A percentile compares a stretch with the other conserved stretches of the same genome.
Conservation (phyloP, 2,329 filamentous ascomycete species). For the Apiospora malaysiana region DNA sequence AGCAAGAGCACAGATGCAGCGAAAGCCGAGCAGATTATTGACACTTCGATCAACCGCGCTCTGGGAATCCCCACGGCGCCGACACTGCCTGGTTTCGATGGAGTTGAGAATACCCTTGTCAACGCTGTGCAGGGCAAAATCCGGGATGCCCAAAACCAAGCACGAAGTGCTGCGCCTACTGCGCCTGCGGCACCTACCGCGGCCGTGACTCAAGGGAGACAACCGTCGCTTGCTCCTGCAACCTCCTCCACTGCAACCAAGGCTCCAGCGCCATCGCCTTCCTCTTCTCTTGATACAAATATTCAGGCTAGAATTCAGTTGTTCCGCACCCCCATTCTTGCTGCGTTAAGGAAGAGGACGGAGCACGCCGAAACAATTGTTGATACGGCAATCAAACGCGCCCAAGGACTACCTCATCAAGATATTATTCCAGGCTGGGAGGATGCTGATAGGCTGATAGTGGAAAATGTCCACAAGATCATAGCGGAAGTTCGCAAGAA, state of each 20-base stretch:
- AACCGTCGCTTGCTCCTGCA: slow-evolving; percentile 31
- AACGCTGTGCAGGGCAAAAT: slow-evolving; percentile 39
- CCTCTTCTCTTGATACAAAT: slow-evolving; percentile 33
- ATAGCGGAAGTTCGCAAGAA: slow-evolving; percentile 38
- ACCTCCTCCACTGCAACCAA: slow-evolving; percentile 26
- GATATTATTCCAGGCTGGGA: slow-evolving; percentile 38
- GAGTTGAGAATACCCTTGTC: slow-evolving; percentile 36
- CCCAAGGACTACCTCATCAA: slow-evolving; percentile 37
- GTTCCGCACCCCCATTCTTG: slow-evolving; percentile 40
- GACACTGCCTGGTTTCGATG: slow-evolving; percentile 36
- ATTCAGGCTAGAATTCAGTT: slow-evolving; percentile 38
- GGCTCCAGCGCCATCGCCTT: slow-evolving; percentile 24
- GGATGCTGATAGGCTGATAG: slow-evolving; percentile 38
- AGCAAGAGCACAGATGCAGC: slow-evolving; percentile 36
- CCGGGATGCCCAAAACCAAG: slow-evolving; percentile 35
- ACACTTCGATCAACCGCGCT: slow-evolving; percentile 37
- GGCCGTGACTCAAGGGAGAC: slow-evolving; percentile 28
- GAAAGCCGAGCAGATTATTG: slow-evolving; percentile 39
- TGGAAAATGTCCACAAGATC: slow-evolving; percentile 38
- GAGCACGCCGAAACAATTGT: slow-evolving; percentile 40
- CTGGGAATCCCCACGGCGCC: slow-evolving; percentile 36
- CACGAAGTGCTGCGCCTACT: slow-evolving; percentile 19
- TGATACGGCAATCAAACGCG: slow-evolving; percentile 41
- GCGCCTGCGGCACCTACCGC: slow-evolving; percentile 5
- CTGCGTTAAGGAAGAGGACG: slow-evolving; percentile 37